Evolutionary conservation across 148 eudicot genomes (phyloP).

Genomic region (Fallopia convolvulus): DNA sequence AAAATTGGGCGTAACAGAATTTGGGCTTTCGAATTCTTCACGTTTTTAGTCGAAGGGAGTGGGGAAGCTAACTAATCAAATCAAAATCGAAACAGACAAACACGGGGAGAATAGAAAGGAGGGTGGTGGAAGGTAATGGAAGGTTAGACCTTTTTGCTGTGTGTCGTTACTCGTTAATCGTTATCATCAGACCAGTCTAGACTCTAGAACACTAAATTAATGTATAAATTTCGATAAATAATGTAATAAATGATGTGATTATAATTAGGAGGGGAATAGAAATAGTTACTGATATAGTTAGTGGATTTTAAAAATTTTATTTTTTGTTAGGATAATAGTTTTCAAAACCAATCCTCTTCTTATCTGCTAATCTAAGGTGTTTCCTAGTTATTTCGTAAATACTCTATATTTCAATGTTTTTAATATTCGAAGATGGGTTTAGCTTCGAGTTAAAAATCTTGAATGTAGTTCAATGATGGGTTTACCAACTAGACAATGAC

Average conservation of each 20-base stretch:
- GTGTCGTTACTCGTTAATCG: neutral
- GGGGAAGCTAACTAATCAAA: neutral
- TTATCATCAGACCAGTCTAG: neutral
- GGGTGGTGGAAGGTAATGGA: neutral
- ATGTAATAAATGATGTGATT: neutral
- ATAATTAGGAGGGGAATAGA: neutral
- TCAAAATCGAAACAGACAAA: neutral
- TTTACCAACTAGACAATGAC: no score
- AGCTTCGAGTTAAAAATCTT: no score
- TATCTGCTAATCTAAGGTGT: no score
- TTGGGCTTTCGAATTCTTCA: neutral
- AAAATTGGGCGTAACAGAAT: conserved; percentile 1
- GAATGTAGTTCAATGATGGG: no score
- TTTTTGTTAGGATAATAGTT: no score
- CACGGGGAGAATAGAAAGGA: neutral
- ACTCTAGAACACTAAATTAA: neutral
- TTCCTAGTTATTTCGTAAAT: no score
- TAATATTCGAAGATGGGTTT: no score
- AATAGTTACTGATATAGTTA: no score
- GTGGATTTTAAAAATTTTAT: no score
- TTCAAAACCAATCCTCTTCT: no score
- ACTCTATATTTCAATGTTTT: no score
- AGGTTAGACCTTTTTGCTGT: neutral
- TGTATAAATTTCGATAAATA: neutral
- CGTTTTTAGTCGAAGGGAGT: neutral